phyloP scores from a whole-genome alignment of 768 basidiomycete species.

The Podaxis sp. region DNA sequence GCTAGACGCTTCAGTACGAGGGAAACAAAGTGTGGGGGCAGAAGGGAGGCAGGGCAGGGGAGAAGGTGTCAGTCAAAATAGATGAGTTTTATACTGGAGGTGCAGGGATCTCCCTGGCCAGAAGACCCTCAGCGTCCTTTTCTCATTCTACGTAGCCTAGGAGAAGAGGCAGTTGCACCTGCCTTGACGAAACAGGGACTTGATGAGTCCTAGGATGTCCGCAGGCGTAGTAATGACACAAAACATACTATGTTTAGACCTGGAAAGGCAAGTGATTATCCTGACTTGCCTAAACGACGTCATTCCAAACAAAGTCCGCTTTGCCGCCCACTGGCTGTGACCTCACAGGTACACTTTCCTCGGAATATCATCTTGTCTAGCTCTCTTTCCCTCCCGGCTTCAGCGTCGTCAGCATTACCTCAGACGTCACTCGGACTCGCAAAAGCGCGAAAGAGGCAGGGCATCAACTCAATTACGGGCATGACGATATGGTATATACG shows the following conservation, averaged over 20 bases:
- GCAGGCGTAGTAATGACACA: background rate
- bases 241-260: background rate
- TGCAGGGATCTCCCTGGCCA: background rate
- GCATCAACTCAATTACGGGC: background rate
- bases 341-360: constrained; percentile 2
- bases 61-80: background rate
- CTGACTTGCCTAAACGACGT: background rate
- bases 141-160: background rate
- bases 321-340: background rate
- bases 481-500: constrained; percentile 7
- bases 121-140: background rate
- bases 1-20: background rate
- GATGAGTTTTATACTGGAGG: background rate
- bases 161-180: background rate
- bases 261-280: background rate
- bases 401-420: background rate
- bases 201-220: constrained; percentile 11
- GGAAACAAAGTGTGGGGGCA: background rate
- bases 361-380: background rate
- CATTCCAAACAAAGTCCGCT: constrained; percentile 4
- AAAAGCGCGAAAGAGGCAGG: background rate
- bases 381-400: background rate
- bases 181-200: background rate
- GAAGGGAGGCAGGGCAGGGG: too few species aligned
- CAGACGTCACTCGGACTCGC: background rate